These are phyloP conservation scores for Allantophomopsis cytisporea DNA, from an alignment of 2,329 filamentous ascomycete genomes.

Conservation along the genomic window DNA sequence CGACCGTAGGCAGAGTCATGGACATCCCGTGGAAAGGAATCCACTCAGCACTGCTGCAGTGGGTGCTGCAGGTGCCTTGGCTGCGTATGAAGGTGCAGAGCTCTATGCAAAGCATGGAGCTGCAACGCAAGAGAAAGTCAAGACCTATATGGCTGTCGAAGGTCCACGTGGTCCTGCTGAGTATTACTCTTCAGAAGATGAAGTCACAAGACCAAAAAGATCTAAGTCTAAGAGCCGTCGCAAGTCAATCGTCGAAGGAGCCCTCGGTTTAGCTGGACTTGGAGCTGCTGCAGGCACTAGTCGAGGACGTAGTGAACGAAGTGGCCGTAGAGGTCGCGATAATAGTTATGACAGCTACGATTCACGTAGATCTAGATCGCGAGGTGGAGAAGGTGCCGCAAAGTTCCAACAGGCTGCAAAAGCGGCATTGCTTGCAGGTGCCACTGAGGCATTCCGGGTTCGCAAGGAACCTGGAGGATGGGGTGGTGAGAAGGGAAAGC, in stretches of 20 bases:
- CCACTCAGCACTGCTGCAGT: conserved; percentile 44
- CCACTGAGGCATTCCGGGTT: conserved; percentile 81
- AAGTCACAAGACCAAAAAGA: conserved; percentile 30
- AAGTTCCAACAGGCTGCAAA: conserved; percentile 80
- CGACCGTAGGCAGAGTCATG: conserved; percentile 40
- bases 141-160: conserved; percentile 36
- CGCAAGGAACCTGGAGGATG: conserved; percentile 81
- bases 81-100: conserved; percentile 49
- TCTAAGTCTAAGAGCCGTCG: conserved; percentile 41
- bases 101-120: conserved; percentile 41
- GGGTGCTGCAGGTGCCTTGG: conserved; percentile 49
- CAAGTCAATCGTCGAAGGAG: conserved; percentile 51
- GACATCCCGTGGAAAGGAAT: conserved; percentile 39
- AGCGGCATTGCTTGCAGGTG: conserved; percentile 79
- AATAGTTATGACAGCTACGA: conserved; percentile 23
- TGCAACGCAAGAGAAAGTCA: conserved; percentile 30
- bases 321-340: conserved; percentile 22
- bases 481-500: conserved; percentile 85
- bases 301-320: conserved; percentile 28
- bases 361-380: conserved; percentile 30
- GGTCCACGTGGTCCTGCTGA: conserved; percentile 35
- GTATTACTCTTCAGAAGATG: conserved; percentile 42
- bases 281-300: conserved; percentile 47
- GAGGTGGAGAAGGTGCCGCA: conserved; percentile 34
- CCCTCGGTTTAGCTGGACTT: conserved; percentile 45